A percentile compares a stretch with the other conserved stretches of the same genome.
Evolutionary conservation across 805 yeast species (phyloP).

Genomic region (Priceomyces carsonii): DNA sequence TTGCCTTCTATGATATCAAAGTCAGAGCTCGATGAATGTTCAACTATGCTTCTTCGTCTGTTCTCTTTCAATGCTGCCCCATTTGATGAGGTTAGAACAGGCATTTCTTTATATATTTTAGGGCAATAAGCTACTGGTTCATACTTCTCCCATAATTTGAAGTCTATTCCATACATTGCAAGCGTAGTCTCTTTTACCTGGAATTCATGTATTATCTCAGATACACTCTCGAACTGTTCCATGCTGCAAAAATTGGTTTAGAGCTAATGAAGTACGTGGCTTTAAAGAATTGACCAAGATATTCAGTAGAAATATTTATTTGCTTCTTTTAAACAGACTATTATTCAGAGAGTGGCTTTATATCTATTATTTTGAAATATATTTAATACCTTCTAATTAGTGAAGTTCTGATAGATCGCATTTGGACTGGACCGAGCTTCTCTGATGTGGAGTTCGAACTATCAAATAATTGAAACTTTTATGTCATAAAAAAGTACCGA

Average conservation of each 20-base stretch:
- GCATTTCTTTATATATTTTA: neutral
- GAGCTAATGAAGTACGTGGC: no score
- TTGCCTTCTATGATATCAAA: slow-evolving; percentile 3
- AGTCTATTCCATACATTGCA: slow-evolving; percentile 13
- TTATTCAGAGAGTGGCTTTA: no score
- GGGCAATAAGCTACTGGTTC: slow-evolving; percentile 5
- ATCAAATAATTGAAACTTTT: no score
- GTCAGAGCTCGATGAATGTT: slow-evolving; percentile 6
- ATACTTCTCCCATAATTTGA: neutral
- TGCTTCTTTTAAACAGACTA: no score
- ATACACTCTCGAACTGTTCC: slow-evolving; percentile 22
- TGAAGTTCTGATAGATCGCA: no score
- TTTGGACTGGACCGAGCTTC: no score
- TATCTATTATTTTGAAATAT: no score
- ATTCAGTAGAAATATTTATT: no score
- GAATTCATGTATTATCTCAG: slow-evolving; percentile 18
- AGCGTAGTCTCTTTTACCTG: slow-evolving; percentile 15
- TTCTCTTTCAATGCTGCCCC: slow-evolving; percentile 2
- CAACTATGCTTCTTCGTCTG: slow-evolving; percentile 2
- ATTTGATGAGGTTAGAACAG: slow-evolving; percentile 2
- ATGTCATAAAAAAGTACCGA: no score
- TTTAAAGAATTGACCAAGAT: no score
- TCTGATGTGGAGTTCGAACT: no score
- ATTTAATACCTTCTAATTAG: no score
- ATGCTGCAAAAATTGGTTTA: slow-evolving; percentile 18